Base-by-base conservation (phyloP, 495 filamentous ascomycete species). In the Neurospora tetraspora region DNA sequence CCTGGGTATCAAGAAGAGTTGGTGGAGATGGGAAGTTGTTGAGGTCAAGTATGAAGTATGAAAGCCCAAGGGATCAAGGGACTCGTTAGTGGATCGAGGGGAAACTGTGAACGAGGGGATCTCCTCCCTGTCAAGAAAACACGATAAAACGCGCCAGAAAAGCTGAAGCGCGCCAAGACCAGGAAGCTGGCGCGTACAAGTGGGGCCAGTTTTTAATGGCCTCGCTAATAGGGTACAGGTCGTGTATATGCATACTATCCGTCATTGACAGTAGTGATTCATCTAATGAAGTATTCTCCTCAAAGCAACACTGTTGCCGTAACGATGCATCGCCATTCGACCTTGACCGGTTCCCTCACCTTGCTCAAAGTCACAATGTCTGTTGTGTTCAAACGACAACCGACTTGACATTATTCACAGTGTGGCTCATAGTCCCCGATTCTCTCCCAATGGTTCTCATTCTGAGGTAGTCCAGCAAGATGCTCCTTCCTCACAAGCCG, bases 141-240 rank as follows among this genome's bases (percentile, higher is more conserved):
- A 75, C 79, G 77, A 79, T 71, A 79, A 79, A 80, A 77, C 79
- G 76, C 79, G 79, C 59, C 70, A 74, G 75, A 31, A 73, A 45
- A 34, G 34, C 12, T 70, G 71, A 61, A 42, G 73, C 76, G 74
- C 74, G 76, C 69, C 45, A 23, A 16, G 14, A 2, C 10, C 37
- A 43, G 70, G 72, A 16, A 69, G 53, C 70, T n/a, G 69, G 76
- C 75, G 73, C 74, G 74, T 71, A 69, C 68, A 43, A 42, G 40
- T 70, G 71, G 76, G 75, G 61, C 14, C 12, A 1, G 10, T 23
- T 74, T 74, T 79, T 76, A 78, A 80, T 77, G 70, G 59, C 71
- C 45, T 68, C 73, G 69, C 1, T 78, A 76, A 1, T 3, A 14
- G 0, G 47, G 12, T 59, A 59, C 5, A 36, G 34, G 5, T 36